Evolutionary conservation across 1,284 basidiomycete species (phyloP).

Genomic region (Ceratobasidium sp.): DNA sequence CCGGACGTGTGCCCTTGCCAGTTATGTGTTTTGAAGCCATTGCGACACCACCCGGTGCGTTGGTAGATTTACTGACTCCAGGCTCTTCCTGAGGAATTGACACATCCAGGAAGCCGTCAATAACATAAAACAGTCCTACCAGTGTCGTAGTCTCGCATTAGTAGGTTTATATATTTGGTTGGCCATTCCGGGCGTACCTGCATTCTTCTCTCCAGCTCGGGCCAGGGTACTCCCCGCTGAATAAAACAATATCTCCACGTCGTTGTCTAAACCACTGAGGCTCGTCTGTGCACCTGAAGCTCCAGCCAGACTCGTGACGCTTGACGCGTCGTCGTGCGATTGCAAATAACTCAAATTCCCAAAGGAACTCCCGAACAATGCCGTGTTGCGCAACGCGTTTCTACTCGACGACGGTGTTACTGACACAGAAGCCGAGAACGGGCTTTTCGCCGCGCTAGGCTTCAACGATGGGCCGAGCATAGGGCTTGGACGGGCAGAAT

Average conservation of each 20-base stretch:
- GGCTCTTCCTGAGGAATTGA: constrained; percentile 69
- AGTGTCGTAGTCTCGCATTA: constrained; percentile 13
- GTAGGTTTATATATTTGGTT: not conserved
- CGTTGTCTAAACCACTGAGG: constrained; percentile 87
- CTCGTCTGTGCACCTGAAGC: constrained; percentile 62
- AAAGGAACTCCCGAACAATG: constrained; percentile 79
- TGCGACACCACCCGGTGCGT: constrained; percentile 27
- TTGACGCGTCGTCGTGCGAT: constrained; percentile 62
- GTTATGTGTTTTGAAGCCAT: constrained; percentile 16
- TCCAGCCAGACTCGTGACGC: constrained; percentile 67
- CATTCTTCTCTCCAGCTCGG: constrained; percentile 89
- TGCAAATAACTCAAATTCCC: constrained; percentile 87
- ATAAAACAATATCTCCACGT: constrained; percentile 96
- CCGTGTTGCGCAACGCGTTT: constrained; percentile 46
- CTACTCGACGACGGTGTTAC: constrained; percentile 51
- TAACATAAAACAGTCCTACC: constrained; percentile 93
- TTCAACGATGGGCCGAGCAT: not conserved
- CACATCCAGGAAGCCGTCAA: constrained; percentile 97
- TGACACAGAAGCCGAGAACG: constrained; percentile 24
- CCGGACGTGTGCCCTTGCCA: constrained; percentile 22
- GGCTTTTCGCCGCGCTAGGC: constrained; percentile 12
- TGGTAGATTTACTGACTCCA: constrained; percentile 37
- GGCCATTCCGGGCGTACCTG: constrained; percentile 61
- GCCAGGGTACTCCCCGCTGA: constrained; percentile 87
- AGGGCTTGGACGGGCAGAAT: constrained; percentile 18